Percentiles rank a stretch among this genome's conserved stretches.
Evolutionary conservation across 2,329 filamentous ascomycete species (phyloP).

Genomic region (Epichloe sylvatica): DNA sequence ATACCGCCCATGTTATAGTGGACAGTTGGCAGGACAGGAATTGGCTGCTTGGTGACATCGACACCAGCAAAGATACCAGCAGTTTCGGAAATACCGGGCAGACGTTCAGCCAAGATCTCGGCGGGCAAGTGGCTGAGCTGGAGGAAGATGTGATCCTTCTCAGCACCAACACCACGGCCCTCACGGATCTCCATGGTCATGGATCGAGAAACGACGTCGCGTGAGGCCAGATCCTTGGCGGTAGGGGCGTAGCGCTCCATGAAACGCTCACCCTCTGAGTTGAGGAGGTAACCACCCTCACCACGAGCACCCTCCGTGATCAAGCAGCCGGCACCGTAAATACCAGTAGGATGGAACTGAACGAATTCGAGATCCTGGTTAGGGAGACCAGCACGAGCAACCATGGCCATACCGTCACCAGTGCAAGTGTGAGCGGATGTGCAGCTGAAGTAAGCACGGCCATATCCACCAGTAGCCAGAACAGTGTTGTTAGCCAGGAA

Average conservation of each 20-base stretch:
- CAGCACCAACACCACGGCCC: conserved; percentile 87
- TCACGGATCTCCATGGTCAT: conserved; percentile 99
- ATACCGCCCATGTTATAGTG: conserved; percentile 99
- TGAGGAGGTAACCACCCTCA: conserved; percentile 94
- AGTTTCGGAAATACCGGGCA: conserved; percentile 97
- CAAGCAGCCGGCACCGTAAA: conserved; percentile 94
- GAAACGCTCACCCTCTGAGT: conserved; percentile 96
- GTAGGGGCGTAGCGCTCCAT: conserved; percentile 98
- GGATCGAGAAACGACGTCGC: conserved; percentile 90
- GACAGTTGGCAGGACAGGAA: conserved; percentile 88
- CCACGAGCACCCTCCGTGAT: conserved; percentile 97
- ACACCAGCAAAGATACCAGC: conserved; percentile 95
- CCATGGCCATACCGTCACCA: conserved; percentile 99
- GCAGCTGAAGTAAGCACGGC: conserved; percentile 95
- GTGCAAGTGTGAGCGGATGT: conserved; percentile 98
- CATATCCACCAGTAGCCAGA: conserved; percentile 91
- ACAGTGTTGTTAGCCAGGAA: conserved; percentile 97
- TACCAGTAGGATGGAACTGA: conserved; percentile 97
- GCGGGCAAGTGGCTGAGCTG: conserved; percentile 90
- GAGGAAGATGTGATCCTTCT: conserved; percentile 98
- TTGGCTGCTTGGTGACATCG: conserved; percentile 92
- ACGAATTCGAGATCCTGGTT: conserved; percentile 99
- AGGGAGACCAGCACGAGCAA: conserved; percentile 83
- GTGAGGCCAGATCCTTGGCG: conserved; percentile 91
- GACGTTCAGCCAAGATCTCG: conserved; percentile 86